Base-by-base conservation (phyloP, 2,329 filamentous ascomycete genomes). In the Sclerotinia sclerotiorum region DNA sequence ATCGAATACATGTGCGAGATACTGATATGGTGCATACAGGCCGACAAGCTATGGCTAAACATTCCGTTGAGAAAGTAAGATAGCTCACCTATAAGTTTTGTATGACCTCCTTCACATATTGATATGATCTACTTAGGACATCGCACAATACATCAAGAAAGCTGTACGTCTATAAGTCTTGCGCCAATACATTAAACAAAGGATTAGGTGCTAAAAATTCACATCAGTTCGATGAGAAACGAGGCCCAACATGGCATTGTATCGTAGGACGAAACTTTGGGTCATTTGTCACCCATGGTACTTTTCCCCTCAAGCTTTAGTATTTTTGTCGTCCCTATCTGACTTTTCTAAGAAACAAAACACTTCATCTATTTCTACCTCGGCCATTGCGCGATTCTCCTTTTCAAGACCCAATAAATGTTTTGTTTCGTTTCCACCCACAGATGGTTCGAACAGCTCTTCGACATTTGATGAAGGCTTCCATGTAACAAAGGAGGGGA, bases 281-380 rank as follows among this genome's bases (percentile, higher is more conserved):
- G 75, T 98, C 94, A 82, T 99, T 98, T 76, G 95, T 99, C 64
- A 99, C 95, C 52, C 95, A 99, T 78, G 67, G 67, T 69, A 69
- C 13, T 56, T 3, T 46, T 11, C 17, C 46, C 17, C 6, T 17
- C n/a, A 21, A 51, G 24, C 29, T 21, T 32, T 19, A 44, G 32
- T 29, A 39, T 56, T 17, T 39, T 68, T 29, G 27, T n/a, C 21
- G 6, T 21, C 21, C 52, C 39, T 46, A 32, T 32, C 54, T 52
- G 52, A 54, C 27, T 7, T 42, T 49, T 19, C 19, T 4, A 39
- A 69, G 95, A 98, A 81, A 98, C 95, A 39, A 98, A 98, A 84
- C 95, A 99, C 82, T 99, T 99, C 84, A 97, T 99, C 80, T 99
- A 99, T 84, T 99, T 99, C 84, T 99, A 99, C 84, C 90, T 99